Evolutionary conservation across 352 stramenopile genomes (phyloP).

Genomic region (Phytopythium vexans): DNA sequence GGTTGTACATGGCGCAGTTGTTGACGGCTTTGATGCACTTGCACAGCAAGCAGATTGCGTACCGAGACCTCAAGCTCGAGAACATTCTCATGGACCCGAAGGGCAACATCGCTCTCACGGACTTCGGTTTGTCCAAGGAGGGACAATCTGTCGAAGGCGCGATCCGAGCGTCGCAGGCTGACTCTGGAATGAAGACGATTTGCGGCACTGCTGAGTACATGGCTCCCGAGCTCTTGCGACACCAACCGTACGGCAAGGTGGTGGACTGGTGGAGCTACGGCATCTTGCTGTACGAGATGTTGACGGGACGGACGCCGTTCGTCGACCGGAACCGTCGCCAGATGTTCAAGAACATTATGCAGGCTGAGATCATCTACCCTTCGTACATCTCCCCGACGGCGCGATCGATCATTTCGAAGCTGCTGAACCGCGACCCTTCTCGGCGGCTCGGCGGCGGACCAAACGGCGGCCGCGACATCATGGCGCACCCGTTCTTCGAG

Average conservation of each 20-base stretch:
- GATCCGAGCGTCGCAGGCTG: conserved; percentile 75
- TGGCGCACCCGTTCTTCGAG: conserved; percentile 86
- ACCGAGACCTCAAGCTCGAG: conserved; percentile 88
- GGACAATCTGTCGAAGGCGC: conserved; percentile 77
- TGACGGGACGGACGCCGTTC: conserved; percentile 84
- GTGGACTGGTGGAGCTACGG: conserved; percentile 91
- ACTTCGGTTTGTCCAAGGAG: conserved; percentile 88
- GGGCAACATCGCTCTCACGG: conserved; percentile 83
- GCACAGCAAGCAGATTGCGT: conserved; percentile 88
- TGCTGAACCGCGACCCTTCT: conserved; percentile 93
- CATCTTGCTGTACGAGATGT: conserved; percentile 88
- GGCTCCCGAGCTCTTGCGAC: conserved; percentile 77
- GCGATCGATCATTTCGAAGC: conserved; percentile 77
- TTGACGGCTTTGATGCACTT: conserved; percentile 87
- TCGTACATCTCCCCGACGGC: conserved; percentile 79
- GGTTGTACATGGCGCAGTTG: conserved; percentile 86
- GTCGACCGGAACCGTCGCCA: conserved; percentile 85
- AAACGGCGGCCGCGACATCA: conserved; percentile 84
- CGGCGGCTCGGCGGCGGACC: conserved; percentile 89
- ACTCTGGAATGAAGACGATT: conserved; percentile 87
- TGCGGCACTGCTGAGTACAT: conserved; percentile 89
- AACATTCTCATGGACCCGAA: conserved; percentile 90
- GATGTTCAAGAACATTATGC: conserved; percentile 92
- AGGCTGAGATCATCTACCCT: conserved; percentile 85
- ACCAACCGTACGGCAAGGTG: conserved; percentile 87